Evolutionary conservation across 1,284 basidiomycete species (phyloP), one percentile per base, ranked within the genome.

Genomic region (Boletellus deceptivus): DNA sequence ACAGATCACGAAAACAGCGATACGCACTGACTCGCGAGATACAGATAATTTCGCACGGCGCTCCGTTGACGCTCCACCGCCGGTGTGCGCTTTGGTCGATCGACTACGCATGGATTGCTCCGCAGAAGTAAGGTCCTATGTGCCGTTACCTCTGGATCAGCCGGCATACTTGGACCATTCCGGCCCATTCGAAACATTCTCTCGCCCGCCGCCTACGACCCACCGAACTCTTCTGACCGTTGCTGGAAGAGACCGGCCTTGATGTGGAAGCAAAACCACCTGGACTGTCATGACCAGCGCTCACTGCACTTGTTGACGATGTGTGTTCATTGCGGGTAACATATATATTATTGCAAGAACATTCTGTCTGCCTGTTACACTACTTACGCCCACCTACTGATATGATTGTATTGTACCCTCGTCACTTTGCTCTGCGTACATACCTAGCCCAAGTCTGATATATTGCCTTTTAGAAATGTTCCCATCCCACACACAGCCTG

Each of bases 21-120:
- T 36, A 38, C 22, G 25, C 42, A 43, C 50, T 57, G 36, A 55
- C 55, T 36, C 29, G 52, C 17, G 43, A 42, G 58, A 45, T 60
- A 27, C 35, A 57, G 59, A 57, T 49, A 53, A 65, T 54, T 55
- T 54, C 52, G 60, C 62, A 56, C 63, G 59, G 44, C 60, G 61
- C 47, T 56, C 44, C 60, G 50, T 45, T 54, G 59, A 55, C 13
- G 50, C 61, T 42, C 62, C 67, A 34, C 53, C 48, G 44, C 55
- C 50, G 25, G 53, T 81, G 29, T 55, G 65, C 10, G 63, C 72
- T 44, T 60, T 81, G 35, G 63, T 75, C 39, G 61, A 65, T 18
- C 70, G 68, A 44, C 67, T 84, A 47, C 73, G 71, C 27, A 68
- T 67, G 49, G 82, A 84, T 62, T 52, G 62, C 35, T 79, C 77